Base-by-base conservation (phyloP, 2,329 filamentous ascomycete species). In the Claviceps sp. region DNA sequence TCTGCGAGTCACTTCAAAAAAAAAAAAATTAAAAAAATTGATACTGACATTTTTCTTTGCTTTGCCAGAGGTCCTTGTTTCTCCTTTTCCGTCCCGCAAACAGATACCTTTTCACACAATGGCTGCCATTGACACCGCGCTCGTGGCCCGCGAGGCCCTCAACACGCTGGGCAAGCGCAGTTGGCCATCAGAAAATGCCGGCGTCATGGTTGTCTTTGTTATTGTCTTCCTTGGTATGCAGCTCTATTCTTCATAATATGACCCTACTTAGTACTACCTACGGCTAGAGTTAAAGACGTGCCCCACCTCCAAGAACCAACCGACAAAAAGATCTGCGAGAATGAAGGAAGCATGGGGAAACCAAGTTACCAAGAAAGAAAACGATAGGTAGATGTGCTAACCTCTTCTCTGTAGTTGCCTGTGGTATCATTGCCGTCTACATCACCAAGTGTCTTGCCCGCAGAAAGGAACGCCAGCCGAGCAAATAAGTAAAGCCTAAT, bases 151-250 rank as follows among this genome's bases (percentile, higher is more conserved):
- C 60, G 64, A 68, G 51, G 48, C 44, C 44, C 16, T 23, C 2
- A 40, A 48, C 59, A 47, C 68, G 60, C 61, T 71, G 46, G 61
- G 58, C 57, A 71, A 69, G 67, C 69, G 70, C 55, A 71, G 64
- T 65, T 72, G 68, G 67, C 60, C 70, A 49, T 53, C 61, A 34
- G 55, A 59, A 52, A 64, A 72, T 50, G 61, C 62, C 49, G 70
- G 70, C 60, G 67, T 70, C 57, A 62, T 72, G 54, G 64, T 70
- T 50, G 70, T 72, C 57, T 71, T 72, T 59, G 66, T 63, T 60
- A 72, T 72, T 50, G 63, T 72, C 56, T 66, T 65, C 53, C 50
- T 70, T 49, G 67, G 67, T 70, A 66, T 46, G 66, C 46, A 40
- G 16, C 50, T n/a, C 2, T 43, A 11, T 13, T 3, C 26, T 34